Base-by-base conservation (phyloP, 768 basidiomycete genomes). In the Mycena rebaudengoi region DNA sequence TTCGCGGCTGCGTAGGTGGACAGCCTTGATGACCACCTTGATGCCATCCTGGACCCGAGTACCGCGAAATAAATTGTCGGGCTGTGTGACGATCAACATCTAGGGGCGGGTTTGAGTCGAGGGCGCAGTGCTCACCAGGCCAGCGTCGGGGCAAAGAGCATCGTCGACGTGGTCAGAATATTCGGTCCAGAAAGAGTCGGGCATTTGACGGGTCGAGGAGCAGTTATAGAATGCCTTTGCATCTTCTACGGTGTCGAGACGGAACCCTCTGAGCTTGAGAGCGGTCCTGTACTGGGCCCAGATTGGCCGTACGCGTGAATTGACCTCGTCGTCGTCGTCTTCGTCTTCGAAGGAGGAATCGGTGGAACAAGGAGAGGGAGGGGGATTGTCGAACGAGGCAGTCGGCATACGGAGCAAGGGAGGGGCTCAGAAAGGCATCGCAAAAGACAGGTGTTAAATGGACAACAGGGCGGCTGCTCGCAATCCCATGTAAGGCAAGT, bases 21-120 rank as follows among this genome's bases (percentile, higher is more conserved):
- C 89, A 18, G 91, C 89, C 74, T 92, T 92, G 61, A 90, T 77
- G 61, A 93, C 78, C 29, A 92, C 75, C 67, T 83, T 86, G 62
- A 64, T 74, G 20, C 82, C 84, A 62, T 89, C 87, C 51, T 69
- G 73, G 54, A 79, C 74, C 65, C 85, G 81, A 48, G 80, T 83
- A 25, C 91, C 91, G 48, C 91, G 85, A 74, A 93, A 93, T 39
- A 93, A 76, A 70, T 88, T 87, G 61, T 90, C 91, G 44, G 85
- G 90, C 91, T 92, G 62, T 32, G 14, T 33, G 46, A 60, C 32
- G 20, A 29, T 74, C 7, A 70, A 65, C 32, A 18, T 37, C 56
- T 43, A 26, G 37, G 40, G 12, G 29, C 37, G 40, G 52, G 60
- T 23, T 37, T 14, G 5, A 54, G 30, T 54, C 48, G 23, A 49